A percentile compares a stretch with the other conserved stretches of the same genome.
These are phyloP conservation scores for Asclepias syriaca DNA, from an alignment of 257 asterid species.

Conservation along the genomic window DNA sequence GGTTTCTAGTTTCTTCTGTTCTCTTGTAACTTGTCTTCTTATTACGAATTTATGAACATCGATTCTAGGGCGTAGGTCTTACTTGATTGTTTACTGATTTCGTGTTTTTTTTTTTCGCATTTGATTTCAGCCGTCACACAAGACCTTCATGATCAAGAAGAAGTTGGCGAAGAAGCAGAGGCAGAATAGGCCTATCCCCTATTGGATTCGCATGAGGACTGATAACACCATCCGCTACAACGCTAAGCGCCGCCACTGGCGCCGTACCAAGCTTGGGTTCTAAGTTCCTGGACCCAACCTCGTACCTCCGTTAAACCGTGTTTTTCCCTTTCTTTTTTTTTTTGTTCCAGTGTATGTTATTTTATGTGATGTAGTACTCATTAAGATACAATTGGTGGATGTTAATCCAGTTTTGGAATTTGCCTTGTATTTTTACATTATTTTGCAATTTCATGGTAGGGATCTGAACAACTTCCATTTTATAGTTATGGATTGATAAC, in stretches of 20 bases:
- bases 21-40: background rate
- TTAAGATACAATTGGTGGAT: background rate
- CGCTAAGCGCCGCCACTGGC: constrained; percentile 95
- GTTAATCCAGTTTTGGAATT: constrained; percentile 4
- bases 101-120: background rate
- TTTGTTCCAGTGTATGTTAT: background rate
- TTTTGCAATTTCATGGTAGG: too few relatives aligned
- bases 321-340: background rate
- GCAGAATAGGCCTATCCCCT: constrained; percentile 84
- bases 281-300: constrained; percentile 11
- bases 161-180: constrained; percentile 89
- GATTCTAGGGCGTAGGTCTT: background rate
- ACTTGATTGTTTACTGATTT: background rate
- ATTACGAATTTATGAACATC: background rate
- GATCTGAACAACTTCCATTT: too few relatives aligned
- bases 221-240: constrained; percentile 89
- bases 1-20: background rate
- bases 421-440: too few relatives aligned
- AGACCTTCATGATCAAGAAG: constrained; percentile 77
- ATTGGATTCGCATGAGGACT: constrained; percentile 82
- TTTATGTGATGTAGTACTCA: background rate
- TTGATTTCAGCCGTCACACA: constrained; percentile 68
- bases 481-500: too few relatives aligned
- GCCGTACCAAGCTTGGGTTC: constrained; percentile 95
- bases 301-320: background rate